Conservation (phyloP, 768 basidiomycete genomes). For the Russula virescens region DNA sequence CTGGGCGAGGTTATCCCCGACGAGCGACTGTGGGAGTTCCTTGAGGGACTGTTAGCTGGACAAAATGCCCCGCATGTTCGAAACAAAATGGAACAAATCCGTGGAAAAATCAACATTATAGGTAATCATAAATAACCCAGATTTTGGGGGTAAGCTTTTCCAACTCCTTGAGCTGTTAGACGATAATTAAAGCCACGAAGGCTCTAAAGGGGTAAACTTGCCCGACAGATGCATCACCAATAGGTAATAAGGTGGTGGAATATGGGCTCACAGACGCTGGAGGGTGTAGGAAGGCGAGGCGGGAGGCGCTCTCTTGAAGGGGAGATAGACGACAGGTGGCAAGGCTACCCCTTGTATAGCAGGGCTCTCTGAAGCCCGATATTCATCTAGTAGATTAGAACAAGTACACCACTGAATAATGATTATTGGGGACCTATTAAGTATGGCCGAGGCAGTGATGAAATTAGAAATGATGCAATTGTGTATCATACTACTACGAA, state of each 20-base stretch:
- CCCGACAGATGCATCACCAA: constrained; percentile 82
- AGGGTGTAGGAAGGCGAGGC: too few species aligned
- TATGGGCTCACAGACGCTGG: not conserved
- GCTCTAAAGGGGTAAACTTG: constrained; percentile 22
- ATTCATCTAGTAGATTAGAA: too few species aligned
- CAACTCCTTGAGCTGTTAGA: constrained; percentile 55
- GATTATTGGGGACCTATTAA: too few species aligned
- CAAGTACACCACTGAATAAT: too few species aligned
- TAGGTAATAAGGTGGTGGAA: not conserved
- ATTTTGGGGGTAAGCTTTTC: constrained; percentile 73
- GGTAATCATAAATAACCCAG: constrained; percentile 77
- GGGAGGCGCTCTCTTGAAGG: too few species aligned
- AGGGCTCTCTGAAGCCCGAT: too few species aligned
- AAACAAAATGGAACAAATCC: not conserved
- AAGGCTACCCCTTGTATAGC: too few species aligned
- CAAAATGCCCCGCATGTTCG: constrained; percentile 30
- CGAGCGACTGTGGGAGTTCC: constrained; percentile 80
- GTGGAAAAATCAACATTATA: not conserved
- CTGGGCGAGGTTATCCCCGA: constrained; percentile 81
- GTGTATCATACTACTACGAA: too few species aligned
- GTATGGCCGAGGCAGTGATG: too few species aligned
- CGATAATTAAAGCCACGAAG: not conserved
- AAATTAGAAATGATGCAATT: too few species aligned
- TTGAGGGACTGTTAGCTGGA: constrained; percentile 91
- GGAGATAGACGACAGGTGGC: too few species aligned